Evolutionary conservation across 352 stramenopile species (phyloP), one percentile per base, ranked within the genome.

Genomic region (Globisporangium acanthophoron): DNA sequence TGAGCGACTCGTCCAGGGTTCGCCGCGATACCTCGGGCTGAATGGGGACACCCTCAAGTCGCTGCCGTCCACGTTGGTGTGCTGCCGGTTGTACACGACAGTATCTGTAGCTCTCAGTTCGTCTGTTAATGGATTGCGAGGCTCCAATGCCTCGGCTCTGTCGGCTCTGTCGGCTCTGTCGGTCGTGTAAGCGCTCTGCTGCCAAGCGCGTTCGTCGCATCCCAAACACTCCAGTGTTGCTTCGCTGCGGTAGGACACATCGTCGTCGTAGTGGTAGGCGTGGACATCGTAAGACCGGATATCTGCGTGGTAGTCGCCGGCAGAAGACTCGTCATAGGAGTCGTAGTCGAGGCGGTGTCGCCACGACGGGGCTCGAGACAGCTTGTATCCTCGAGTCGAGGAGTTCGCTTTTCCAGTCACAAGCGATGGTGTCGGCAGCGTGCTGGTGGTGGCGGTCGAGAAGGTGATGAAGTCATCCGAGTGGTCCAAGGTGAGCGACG

Each of bases 51-150:
- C 41, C 21, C 56, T 73, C 39, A 83, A 61, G 35, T 86, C 73
- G 41, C 52, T 80, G 41, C 81, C 69, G 1, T 65, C 74, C 20
- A 81, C 75, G 24, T 81, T 65, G 81, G 83, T 64, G 74, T 79
- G 46, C 78, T 62, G 18, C 6, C 18, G n/a, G 7, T 3, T 65
- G 55, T 29, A 58, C 67, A 12, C 11, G 5, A 12, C 11, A 43
- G 11, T 12, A 18, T n/a, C 12, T 13, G 18, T 5, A 15, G 62
- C 75, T 11, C 21, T 77, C 85, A 5, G 75, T 45, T 18, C 54
- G 20, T 65, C 44, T n/a, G 66, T 71, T 24, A 64, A 52, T 9
- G 50, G 18, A n/a, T 50, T 24, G 43, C 37, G 46, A 18, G 15
- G 24, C 31, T 37, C 52, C 20, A 55, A 49, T 5, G 52, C 40